Base-by-base conservation (phyloP, 495 filamentous ascomycete species). In the Aspergillus taichungensis region DNA sequence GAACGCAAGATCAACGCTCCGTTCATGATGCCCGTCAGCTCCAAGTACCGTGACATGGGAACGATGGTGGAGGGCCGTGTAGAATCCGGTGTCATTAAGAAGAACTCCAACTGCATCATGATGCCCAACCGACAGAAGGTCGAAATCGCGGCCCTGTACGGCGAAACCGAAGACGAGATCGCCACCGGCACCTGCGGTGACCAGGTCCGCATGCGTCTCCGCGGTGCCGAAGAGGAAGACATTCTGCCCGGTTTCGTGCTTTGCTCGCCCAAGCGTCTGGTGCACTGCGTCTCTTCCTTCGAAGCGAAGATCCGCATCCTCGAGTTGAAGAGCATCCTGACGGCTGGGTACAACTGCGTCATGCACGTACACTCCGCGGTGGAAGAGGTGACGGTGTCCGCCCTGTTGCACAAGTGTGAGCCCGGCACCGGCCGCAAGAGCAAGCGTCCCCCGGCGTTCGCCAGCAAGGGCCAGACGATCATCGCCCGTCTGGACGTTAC, bases 1-100 rank as follows among this genome's bases (percentile, higher is more conserved):
- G 92, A 97, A 63, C 87, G 92, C 50, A 99, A 96, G 68, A 71
- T 95, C 64, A 95, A 95, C 53, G 92, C 92, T 8, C 92, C 92
- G 9, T 97, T 99, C 76, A 96, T 97, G 94, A 95, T 97, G 92
- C 87, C 94, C 6, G 77, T 99, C 55, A 84, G 83, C 40, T 85
- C 84, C 60, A 99, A 97, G 64, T 97, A 97, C 71, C 80, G 83
- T 54, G 91, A 97, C 65, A 87, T 99, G 84, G 92, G 92, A 57
- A 97, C 92, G 51, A 89, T 97, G 74, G 78, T 94, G 13, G 94
- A 99, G 68, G 92, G 92, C 43, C 95, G 95, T 69, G 85, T 99
- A 54, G 94, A 99, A 66, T 81, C 88, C 6, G 92, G 92, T 55
- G 81, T 90, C 27, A 70, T 94, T 69, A 88, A 86, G 74, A 97